Conservation (phyloP, 345 rosid genomes). For the Sisymbrium altissimum region DNA sequence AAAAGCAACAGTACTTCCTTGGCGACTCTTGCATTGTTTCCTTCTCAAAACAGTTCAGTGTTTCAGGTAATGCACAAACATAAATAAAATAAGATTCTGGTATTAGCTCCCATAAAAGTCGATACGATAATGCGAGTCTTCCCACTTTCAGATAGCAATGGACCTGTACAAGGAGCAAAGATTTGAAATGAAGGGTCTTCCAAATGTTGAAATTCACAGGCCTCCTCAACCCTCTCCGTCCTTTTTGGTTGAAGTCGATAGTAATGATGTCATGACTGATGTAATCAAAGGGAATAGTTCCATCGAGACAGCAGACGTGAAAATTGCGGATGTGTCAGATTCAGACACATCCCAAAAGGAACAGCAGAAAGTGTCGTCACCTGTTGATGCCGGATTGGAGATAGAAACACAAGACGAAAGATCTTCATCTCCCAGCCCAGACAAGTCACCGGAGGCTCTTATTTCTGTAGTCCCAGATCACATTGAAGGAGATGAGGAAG, state of each 20-base stretch:
- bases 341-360: constrained; percentile 5
- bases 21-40: constrained; percentile 46
- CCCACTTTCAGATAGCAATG: constrained; percentile 67
- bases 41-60: constrained; percentile 50
- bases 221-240: constrained; percentile 36
- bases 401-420: not conserved
- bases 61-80: constrained; percentile 53
- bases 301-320: constrained; percentile 16
- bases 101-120: not conserved
- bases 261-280: constrained; percentile 3
- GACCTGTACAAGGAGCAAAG: constrained; percentile 73
- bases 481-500: constrained; percentile 12
- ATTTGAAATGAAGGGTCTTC: constrained; percentile 42
- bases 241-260: constrained; percentile 2
- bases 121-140: constrained; percentile 4
- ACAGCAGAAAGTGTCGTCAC: not conserved
- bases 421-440: constrained; percentile 8
- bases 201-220: constrained; percentile 21
- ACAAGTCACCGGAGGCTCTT: not conserved
- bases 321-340: constrained; percentile 27
- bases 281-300: constrained; percentile 29
- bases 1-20: constrained; percentile 41
- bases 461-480: not conserved
- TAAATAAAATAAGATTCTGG: not conserved
- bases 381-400: constrained; percentile 4